phyloP scores from a whole-genome alignment of 83 land plant genomes.

The Picea engelmannii region DNA sequence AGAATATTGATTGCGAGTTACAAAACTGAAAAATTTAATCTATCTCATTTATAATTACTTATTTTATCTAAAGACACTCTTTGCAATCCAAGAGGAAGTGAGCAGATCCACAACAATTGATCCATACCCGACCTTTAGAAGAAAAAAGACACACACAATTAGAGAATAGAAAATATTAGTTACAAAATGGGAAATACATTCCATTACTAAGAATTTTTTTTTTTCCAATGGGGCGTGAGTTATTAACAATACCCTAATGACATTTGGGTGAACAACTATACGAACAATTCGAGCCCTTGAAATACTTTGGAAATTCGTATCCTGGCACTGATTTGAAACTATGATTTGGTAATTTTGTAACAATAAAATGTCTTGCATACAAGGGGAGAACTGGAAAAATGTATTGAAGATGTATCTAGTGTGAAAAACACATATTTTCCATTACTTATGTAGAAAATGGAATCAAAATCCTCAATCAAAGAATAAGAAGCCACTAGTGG shows the following conservation, averaged over 20 bases:
- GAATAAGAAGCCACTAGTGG: too few relatives aligned
- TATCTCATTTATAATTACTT: background rate
- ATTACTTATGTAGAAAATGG: too few relatives aligned
- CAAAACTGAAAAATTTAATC: background rate
- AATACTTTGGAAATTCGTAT: conserved; percentile 87
- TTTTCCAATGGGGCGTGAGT: background rate
- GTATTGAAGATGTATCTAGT: too few relatives aligned
- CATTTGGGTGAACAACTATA: conserved; percentile 94
- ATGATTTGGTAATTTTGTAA: too few relatives aligned
- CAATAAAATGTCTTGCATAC: too few relatives aligned
- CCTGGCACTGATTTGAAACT: conserved; percentile 90
- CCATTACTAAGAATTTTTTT: conserved; percentile 2
- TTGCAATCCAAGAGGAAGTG: conserved; percentile 5
- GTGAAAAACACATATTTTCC: too few relatives aligned
- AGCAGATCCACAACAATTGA: conserved; percentile 86
- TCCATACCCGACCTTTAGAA: conserved; percentile 88
- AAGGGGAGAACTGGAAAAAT: too few relatives aligned
- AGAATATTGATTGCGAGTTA: background rate
- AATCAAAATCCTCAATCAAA: too few relatives aligned
- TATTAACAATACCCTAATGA: conserved; percentile 62
- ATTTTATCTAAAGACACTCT: background rate
- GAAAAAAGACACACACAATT: conserved; percentile 9
- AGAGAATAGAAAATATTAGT: conserved; percentile 10
- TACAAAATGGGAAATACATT: background rate
- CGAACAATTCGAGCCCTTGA: conserved; percentile 99